Evolutionary conservation across 768 basidiomycete species (phyloP).

Genomic region (Lenzites betulinus): DNA sequence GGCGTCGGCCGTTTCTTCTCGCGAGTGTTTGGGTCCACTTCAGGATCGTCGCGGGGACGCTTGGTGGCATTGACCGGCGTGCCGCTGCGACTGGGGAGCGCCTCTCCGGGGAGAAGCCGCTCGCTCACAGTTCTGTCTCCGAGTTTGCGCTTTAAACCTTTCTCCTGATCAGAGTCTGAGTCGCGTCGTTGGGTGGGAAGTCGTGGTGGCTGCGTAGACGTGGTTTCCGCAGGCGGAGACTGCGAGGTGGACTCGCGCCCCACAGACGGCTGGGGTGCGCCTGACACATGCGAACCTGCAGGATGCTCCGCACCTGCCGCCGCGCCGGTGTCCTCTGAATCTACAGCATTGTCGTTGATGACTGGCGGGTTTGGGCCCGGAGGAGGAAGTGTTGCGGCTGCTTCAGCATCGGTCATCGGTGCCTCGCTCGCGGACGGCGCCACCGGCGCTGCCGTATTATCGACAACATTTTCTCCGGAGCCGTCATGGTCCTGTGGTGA

Average conservation of each 20-base stretch:
- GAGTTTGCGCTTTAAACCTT: conserved; percentile 70
- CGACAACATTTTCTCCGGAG: not conserved
- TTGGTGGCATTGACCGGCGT: conserved; percentile 46
- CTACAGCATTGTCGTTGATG: conserved; percentile 23
- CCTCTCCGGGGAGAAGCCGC: conserved; percentile 34
- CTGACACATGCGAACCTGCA: conserved; percentile 21
- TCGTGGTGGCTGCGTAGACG: not conserved
- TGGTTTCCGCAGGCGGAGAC: not conserved
- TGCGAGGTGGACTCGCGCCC: not conserved
- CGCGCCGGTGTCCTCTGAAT: conserved; percentile 26
- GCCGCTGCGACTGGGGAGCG: conserved; percentile 1
- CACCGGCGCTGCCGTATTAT: not conserved
- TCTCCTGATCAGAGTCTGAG: conserved; percentile 46
- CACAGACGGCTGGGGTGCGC: conserved; percentile 10
- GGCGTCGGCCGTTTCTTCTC: conserved; percentile 57
- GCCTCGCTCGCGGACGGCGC: not conserved
- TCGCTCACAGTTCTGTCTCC: conserved; percentile 68
- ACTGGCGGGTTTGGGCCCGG: conserved; percentile 25
- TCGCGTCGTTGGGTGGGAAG: conserved; percentile 25
- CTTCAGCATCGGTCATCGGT: not conserved
- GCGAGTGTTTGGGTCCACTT: conserved; percentile 60
- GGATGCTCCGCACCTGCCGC: conserved; percentile 31
- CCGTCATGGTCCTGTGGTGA: not conserved
- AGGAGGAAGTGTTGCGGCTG: conserved; percentile 3
- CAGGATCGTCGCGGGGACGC: conserved; percentile 61